phyloP scores from a whole-genome alignment of 164 flowering plant species.

The Kingdonia uniflora region DNA sequence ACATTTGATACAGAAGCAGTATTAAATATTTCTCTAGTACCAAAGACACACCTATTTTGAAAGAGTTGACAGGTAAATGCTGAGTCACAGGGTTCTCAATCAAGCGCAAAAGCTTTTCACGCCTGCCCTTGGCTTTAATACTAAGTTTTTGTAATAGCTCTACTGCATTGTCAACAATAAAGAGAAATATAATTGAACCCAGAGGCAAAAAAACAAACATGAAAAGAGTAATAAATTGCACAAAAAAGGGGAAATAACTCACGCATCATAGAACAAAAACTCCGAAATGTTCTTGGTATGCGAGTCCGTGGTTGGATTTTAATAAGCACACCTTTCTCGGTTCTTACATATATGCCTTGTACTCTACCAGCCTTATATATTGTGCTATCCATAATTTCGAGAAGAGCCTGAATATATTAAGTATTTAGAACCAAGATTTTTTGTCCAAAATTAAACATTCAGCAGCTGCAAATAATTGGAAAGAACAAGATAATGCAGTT shows the following conservation, averaged over 20 bases:
- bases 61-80: constrained; percentile 62
- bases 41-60: constrained; percentile 56
- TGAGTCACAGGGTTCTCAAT: constrained; percentile 87
- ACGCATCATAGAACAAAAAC: constrained; percentile 2
- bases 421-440: too few species aligned
- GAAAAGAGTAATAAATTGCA: background rate
- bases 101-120: constrained; percentile 74
- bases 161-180: constrained; percentile 36
- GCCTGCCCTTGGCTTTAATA: constrained; percentile 57
- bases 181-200: background rate
- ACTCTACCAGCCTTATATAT: background rate
- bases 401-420: constrained; percentile 2
- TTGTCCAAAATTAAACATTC: too few species aligned
- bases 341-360: constrained; percentile 3
- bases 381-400: background rate
- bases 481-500: background rate
- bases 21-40: background rate
- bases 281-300: background rate
- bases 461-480: too few species aligned
- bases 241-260: background rate
- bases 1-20: background rate
- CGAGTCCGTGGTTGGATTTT: background rate
- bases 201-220: background rate
- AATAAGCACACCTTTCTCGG: constrained; percentile 1
- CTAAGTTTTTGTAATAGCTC: constrained; percentile 75